Evolutionary conservation across 2,329 filamentous ascomycete genomes (phyloP).

Genomic region (Fusarium sp.): DNA sequence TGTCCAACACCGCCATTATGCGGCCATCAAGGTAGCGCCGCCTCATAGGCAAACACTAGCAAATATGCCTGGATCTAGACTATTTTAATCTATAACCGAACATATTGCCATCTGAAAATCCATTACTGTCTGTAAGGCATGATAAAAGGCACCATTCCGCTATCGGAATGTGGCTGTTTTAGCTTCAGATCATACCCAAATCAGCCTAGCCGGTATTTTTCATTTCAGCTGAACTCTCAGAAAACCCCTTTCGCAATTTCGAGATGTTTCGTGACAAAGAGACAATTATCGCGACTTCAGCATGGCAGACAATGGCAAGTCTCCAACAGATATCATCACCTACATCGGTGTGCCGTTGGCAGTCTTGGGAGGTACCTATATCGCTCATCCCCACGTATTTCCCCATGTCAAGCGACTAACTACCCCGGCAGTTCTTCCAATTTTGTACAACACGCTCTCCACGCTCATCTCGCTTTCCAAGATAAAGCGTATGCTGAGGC

Average conservation of each 20-base stretch:
- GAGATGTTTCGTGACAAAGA: neutral
- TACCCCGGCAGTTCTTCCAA: constrained; percentile 60
- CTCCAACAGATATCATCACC: constrained; percentile 60
- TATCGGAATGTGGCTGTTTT: constrained; percentile 1
- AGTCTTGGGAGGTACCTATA: constrained; percentile 54
- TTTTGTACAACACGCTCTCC: constrained; percentile 70
- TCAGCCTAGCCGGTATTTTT: constrained; percentile 4
- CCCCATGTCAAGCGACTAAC: neutral
- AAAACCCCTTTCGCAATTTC: constrained; percentile 4
- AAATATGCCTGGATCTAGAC: rapidly evolving
- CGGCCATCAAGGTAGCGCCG: rapidly evolving
- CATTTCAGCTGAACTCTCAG: constrained; percentile 7
- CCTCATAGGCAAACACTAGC: rapidly evolving
- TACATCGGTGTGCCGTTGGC: constrained; percentile 66
- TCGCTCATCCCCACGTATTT: neutral
- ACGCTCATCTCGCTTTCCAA: constrained; percentile 67
- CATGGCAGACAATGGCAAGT: constrained; percentile 46
- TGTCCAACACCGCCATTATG: rapidly evolving
- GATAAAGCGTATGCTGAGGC: constrained; percentile 65
- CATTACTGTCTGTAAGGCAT: neutral
- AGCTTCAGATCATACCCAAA: neutral
- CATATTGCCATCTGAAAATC: rapidly evolving
- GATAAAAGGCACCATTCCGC: neutral
- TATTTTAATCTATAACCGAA: neutral
- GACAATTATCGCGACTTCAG: neutral